A percentile compares a stretch with the other conserved stretches of the same genome.
phyloP scores from a whole-genome alignment of 768 basidiomycete species.

The Leccinum longicurvipes region DNA sequence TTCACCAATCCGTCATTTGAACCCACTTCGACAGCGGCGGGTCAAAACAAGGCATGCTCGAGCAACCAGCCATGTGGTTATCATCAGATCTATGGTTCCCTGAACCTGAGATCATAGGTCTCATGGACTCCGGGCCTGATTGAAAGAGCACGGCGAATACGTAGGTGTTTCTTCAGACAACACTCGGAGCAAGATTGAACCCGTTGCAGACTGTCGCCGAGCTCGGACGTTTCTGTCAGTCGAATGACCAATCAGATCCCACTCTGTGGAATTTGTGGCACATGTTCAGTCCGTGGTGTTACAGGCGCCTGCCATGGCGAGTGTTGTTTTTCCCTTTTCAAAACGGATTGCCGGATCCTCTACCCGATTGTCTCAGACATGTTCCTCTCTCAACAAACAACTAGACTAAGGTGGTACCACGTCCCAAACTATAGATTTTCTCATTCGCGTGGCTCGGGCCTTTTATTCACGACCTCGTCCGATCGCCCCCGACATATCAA shows the following conservation, averaged over 20 bases:
- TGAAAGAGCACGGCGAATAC: not conserved
- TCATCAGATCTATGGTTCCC: not conserved
- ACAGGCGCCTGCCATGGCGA: not conserved
- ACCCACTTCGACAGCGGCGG: too few species aligned
- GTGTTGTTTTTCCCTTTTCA: not conserved
- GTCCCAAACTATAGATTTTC: not conserved
- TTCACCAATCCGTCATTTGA: too few species aligned
- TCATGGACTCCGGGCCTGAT: not conserved
- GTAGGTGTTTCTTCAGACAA: not conserved
- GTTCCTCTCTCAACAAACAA: not conserved
- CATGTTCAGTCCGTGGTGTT: too few species aligned
- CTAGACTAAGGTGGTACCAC: not conserved
- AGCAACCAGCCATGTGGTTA: not conserved
- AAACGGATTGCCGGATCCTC: too few species aligned
- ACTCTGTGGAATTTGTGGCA: too few species aligned
- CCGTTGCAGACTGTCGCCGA: not conserved
- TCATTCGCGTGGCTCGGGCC: not conserved
- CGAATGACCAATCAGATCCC: not conserved
- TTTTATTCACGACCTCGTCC: not conserved
- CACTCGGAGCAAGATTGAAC: not conserved
- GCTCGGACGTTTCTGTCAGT: not conserved
- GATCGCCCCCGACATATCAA: not conserved
- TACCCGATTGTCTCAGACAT: too few species aligned
- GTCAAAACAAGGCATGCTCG: not conserved
- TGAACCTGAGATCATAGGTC: not conserved